Percentiles rank a stretch among this genome's conserved stretches.
Conservation (phyloP, 2,329 filamentous ascomycete species). For the Aureobasidium sp. region DNA sequence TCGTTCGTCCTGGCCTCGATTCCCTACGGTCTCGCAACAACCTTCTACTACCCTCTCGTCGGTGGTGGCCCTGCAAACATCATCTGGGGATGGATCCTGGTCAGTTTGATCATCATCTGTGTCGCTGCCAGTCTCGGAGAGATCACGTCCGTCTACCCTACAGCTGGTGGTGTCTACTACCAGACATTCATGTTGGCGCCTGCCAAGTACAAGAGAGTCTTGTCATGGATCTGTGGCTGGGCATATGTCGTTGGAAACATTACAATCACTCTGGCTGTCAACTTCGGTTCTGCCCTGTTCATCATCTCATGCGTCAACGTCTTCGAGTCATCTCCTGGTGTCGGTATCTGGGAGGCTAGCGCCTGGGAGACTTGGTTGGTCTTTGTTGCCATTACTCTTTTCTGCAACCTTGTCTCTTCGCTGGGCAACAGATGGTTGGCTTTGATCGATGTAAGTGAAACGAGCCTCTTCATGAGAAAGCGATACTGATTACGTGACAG, state of each 20-base stretch:
- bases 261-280: constrained; percentile 74
- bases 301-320: constrained; percentile 47
- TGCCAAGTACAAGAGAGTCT: constrained; percentile 50
- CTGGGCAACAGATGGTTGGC: constrained; percentile 46
- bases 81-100: constrained; percentile 63
- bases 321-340: constrained; percentile 39
- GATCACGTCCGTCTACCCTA: constrained; percentile 59
- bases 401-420: constrained; percentile 43
- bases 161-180: constrained; percentile 63
- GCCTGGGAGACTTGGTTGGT: constrained; percentile 40
- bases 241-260: constrained; percentile 71
- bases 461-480: neutral
- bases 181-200: constrained; percentile 68
- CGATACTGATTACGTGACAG: constrained; percentile 27
- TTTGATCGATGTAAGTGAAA: constrained; percentile 54
- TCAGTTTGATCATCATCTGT: constrained; percentile 62
- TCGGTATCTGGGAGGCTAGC: constrained; percentile 35
- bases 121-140: constrained; percentile 63
- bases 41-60: constrained; percentile 56
- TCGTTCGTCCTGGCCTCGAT: constrained; percentile 68
- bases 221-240: constrained; percentile 68
- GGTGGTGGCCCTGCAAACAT: constrained; percentile 60
- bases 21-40: constrained; percentile 64
- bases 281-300: constrained; percentile 57
- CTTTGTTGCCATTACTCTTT: constrained; percentile 40